Conservation (phyloP, 208 protist species). For the Crithidia bombi region DNA sequence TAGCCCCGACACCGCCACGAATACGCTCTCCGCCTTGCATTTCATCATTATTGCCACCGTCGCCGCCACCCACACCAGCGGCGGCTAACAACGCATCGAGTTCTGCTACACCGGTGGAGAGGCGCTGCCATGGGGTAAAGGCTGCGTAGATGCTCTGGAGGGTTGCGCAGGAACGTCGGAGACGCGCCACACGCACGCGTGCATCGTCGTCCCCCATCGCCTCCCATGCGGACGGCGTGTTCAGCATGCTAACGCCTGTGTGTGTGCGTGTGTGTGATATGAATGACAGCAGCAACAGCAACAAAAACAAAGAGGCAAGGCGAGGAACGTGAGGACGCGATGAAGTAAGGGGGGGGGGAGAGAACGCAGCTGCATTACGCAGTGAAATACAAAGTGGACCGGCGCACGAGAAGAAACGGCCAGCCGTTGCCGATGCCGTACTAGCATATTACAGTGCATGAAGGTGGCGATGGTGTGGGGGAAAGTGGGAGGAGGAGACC, state of each 20-base stretch:
- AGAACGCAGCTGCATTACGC: neutral
- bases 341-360: neutral
- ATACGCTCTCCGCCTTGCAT: neutral
- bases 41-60: neutral
- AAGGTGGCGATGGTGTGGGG: no score
- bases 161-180: slow-evolving; percentile 5
- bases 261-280: neutral
- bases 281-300: no score
- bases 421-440: no score
- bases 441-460: no score
- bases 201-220: slow-evolving; percentile 2
- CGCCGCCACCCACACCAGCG: slow-evolving; percentile 14
- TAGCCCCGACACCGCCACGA: neutral
- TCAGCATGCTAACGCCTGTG: slow-evolving; percentile 4
- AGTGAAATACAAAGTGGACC: neutral
- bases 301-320: no score
- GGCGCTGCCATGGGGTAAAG: slow-evolving; percentile 29
- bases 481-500: no score
- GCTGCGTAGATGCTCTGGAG: slow-evolving; percentile 19
- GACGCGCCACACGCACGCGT: slow-evolving; percentile 2
- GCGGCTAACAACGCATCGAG: slow-evolving; percentile 26
- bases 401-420: neutral
- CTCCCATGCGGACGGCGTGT: slow-evolving; percentile 9
- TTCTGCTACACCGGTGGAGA: slow-evolving; percentile 13
- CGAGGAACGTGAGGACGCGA: neutral